Base-by-base conservation (phyloP, 2,329 filamentous ascomycete genomes). In the Paecilomyces formosus region DNA sequence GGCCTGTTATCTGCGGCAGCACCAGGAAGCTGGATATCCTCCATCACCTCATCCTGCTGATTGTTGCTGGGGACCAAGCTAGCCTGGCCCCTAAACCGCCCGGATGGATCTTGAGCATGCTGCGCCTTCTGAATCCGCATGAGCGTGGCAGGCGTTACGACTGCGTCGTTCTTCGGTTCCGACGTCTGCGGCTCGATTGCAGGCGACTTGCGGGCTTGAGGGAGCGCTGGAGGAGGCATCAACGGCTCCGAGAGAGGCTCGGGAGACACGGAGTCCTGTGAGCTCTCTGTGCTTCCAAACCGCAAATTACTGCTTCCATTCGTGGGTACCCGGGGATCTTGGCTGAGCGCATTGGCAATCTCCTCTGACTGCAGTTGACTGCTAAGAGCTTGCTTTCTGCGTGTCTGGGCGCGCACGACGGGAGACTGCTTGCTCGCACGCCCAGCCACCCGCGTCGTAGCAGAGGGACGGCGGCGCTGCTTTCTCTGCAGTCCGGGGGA, bases 71-170 rank as follows among this genome's bases (percentile, higher is more conserved):
- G 35, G 73, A 69, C 63, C 55, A 72, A 63, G 63, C 74, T 63
- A 9, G 70, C 68, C 33, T 70, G 71, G 24, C 70, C 64, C 15
- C 69, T 65, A 31, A 74, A 72, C 57, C 70, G 70, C 70, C 63
- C 71, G 64, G 60, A 71, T 70, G 61, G 57, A 21, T 75, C 68
- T 30, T 79, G 74, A 13, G 74, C 70, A 57, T 70, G 70, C 24
- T 73, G 72, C 58, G 78, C 79, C 62, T 82, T 82, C 56, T 66
- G 81, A 51, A 93, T 80, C 66, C 85, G 88, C 89, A 97, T 96
- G 59, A 96, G 76, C 6, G 92, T 96, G 8, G 92, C 90, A 0
- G 92, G 92, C 0, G 92, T 96, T 1, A 90, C 92, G 11, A 90
- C 89, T 56, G 86, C 75, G 54, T 84, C 65, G 26, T 66, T 62